Evolutionary conservation across 352 stramenopile species (phyloP).

Genomic region (Peronospora destructor): DNA sequence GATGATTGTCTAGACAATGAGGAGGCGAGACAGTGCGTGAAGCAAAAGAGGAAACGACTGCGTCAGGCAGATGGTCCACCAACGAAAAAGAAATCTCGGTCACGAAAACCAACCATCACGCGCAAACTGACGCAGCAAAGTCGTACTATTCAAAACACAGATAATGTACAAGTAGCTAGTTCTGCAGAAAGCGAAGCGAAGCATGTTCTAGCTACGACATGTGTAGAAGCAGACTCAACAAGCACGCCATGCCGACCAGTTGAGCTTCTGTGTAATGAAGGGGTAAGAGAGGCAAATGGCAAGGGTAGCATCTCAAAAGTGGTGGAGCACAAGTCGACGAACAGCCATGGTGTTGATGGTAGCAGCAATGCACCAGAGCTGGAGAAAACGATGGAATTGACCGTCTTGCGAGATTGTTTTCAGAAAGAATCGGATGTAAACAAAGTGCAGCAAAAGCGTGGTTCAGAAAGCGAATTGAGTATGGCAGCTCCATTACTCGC

Average conservation of each 20-base stretch:
- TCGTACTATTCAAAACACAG: neutral
- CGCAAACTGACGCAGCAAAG: conserved; percentile 15
- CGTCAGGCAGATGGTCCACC: conserved; percentile 10
- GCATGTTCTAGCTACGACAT: neutral
- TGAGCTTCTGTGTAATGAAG: conserved; percentile 29
- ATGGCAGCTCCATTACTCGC: neutral
- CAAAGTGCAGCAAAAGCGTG: neutral
- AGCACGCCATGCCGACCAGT: conserved; percentile 13
- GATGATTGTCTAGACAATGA: conserved; percentile 44
- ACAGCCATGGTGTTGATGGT: neutral
- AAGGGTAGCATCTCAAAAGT: neutral
- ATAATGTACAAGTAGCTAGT: neutral
- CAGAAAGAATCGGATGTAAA: conserved; percentile 2
- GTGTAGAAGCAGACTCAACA: conserved; percentile 1
- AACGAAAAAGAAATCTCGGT: conserved; percentile 26
- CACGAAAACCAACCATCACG: conserved; percentile 17
- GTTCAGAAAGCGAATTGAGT: neutral
- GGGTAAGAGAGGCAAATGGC: conserved; percentile 14
- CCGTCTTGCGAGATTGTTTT: neutral
- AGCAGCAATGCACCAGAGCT: neutral
- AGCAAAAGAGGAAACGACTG: conserved; percentile 22
- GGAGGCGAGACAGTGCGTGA: conserved; percentile 10
- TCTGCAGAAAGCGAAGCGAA: conserved; percentile 2
- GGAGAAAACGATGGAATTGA: conserved; percentile 11
- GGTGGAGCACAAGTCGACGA: neutral